Base-by-base conservation (phyloP, 164 flowering plant genomes). In the Berberis vulgaris region DNA sequence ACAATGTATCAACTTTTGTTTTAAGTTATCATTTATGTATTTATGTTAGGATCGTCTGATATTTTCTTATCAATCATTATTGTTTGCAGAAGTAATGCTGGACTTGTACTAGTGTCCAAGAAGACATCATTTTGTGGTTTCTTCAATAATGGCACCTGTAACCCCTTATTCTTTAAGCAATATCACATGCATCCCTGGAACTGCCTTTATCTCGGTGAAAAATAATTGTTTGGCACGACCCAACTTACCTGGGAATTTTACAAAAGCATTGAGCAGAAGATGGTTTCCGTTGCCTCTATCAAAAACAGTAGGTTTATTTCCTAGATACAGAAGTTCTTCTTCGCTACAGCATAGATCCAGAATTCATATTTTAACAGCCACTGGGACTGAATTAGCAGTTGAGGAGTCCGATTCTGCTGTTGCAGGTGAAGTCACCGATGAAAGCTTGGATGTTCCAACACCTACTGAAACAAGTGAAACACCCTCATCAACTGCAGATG, bases 321-420 rank as follows among this genome's bases (percentile, higher is more conserved):
- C 82, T 40, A 78, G 61, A 41, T 67, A 74, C 62, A 70, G 64
- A 61, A 69, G 62, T 54, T 69, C 71, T 2, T 65, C 55, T 66
- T 46, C 64, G 41, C 68, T 72, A 60, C 66, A 70, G 43, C 65
- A 60, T 62, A 60, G 53, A 59, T 65, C 72, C 60, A 77, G 81
- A 70, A 13, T 54, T 66, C 64, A 38, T 5, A 61, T 69, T 71
- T 53, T 72, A 69, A 79, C 82, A 54, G 87, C 96, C 54, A 68
- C 89, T 57, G 91, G 81, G 62, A 79, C 86, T 66, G 89, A 87
- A 66, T 78, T 88, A 64, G 86, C 84, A 1, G 77, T 85, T 41
- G 97, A 86, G 73, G 88, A 81, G 68, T 60, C 83, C 7, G 65
- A 62, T 42, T 68, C 74, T 52, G 78, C 68, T 52, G n/a, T 4